These are phyloP conservation scores for Patellifolia procumbens DNA, from an alignment of 179 eudicot species.

Conservation along the genomic window DNA sequence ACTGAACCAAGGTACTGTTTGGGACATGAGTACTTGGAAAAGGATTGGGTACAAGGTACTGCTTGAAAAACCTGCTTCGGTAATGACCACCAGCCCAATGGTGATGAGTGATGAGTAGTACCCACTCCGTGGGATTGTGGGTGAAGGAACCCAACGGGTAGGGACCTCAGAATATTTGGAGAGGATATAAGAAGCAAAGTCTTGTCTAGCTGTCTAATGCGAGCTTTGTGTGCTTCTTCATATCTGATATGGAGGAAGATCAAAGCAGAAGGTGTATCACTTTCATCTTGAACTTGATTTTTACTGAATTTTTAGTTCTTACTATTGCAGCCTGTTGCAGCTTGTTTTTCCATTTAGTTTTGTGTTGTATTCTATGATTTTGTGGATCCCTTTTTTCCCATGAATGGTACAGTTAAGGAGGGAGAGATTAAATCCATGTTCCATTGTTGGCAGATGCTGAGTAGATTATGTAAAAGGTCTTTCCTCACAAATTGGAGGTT, in stretches of 20 bases:
- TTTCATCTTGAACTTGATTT: background rate
- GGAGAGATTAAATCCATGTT: background rate
- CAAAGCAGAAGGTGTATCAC: no score
- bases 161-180: no score
- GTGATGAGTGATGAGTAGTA: no score
- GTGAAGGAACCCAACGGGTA: no score
- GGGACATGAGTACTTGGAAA: constrained; percentile 96
- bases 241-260: no score
- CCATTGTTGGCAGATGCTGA: background rate
- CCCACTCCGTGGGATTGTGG: no score
- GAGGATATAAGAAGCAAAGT: no score
- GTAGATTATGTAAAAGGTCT: background rate
- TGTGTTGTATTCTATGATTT: no score
- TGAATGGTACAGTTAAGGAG: background rate
- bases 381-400: no score
- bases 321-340: background rate
- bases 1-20: no score
- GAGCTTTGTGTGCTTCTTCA: no score
- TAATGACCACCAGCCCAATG: constrained; percentile 68
- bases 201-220: no score
- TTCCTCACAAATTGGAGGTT: background rate
- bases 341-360: background rate
- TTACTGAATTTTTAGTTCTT: background rate
- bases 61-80: constrained; percentile 75
- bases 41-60: constrained; percentile 83